These are phyloP conservation scores for Quercus rubra DNA, from an alignment of 306 rosid species.

Conservation along the genomic window DNA sequence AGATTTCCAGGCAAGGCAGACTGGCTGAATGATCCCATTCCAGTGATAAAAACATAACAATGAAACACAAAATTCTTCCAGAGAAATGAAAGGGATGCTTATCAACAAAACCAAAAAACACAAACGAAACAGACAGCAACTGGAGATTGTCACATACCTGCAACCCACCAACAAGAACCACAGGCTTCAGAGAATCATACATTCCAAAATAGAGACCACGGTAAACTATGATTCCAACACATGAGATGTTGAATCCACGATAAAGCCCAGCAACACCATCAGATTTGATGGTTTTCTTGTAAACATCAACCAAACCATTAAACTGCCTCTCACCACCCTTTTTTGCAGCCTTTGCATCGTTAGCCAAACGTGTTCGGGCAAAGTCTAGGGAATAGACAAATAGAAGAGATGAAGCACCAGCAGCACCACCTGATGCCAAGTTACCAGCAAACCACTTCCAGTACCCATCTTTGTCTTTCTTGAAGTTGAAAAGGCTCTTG, in stretches of 20 bases:
- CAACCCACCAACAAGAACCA: constrained; percentile 61
- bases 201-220: constrained; percentile 93
- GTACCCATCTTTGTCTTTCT: constrained; percentile 82
- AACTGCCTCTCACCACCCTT: constrained; percentile 94
- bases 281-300: constrained; percentile 65
- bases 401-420: constrained; percentile 81
- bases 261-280: constrained; percentile 89
- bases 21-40: background rate
- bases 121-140: background rate
- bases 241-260: constrained; percentile 79
- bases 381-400: constrained; percentile 81
- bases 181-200: constrained; percentile 90
- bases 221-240: constrained; percentile 81
- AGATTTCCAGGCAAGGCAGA: background rate
- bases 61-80: background rate
- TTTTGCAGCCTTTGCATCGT: constrained; percentile 74
- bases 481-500: constrained; percentile 85
- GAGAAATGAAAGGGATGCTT: background rate
- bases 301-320: constrained; percentile 79
- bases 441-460: constrained; percentile 98
- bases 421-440: constrained; percentile 87
- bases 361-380: constrained; percentile 84
- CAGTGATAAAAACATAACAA: background rate
- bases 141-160: constrained; percentile 47
- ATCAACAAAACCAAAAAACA: background rate